Percentiles rank a stretch among this genome's conserved stretches.
phyloP scores from a whole-genome alignment of 2,329 filamentous ascomycete species.

The Colletotrichum navitas region DNA sequence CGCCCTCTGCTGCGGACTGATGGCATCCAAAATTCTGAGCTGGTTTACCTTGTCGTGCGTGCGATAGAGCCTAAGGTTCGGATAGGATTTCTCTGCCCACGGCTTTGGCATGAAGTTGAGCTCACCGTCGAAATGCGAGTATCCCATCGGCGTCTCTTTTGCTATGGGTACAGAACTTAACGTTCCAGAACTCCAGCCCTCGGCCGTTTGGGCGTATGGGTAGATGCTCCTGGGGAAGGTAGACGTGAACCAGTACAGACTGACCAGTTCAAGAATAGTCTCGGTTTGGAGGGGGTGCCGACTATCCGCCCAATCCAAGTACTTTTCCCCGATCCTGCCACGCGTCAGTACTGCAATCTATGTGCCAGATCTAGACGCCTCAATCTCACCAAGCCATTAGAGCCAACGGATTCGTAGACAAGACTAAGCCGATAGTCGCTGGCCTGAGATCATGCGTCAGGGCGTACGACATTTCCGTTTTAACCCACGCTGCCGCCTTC shows the following conservation, averaged over 20 bases:
- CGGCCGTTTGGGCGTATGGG: slow-evolving; percentile 55
- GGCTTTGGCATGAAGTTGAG: slow-evolving; percentile 53
- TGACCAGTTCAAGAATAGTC: slow-evolving; percentile 62
- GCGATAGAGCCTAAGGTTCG: slow-evolving; percentile 41
- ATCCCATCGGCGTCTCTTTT: slow-evolving; percentile 59
- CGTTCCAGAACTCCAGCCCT: background rate
- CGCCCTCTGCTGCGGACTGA: too few relatives aligned
- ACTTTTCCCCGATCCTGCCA: slow-evolving; percentile 67
- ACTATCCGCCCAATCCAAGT: slow-evolving; percentile 64
- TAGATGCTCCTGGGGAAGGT: slow-evolving; percentile 62
- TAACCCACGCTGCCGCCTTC: slow-evolving; percentile 54
- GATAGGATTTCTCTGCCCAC: slow-evolving; percentile 47
- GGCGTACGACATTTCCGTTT: slow-evolving; percentile 62
- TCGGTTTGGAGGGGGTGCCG: slow-evolving; percentile 52
- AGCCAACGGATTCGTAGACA: slow-evolving; percentile 66
- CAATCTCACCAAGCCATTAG: slow-evolving; percentile 63
- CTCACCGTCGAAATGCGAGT: slow-evolving; percentile 59
- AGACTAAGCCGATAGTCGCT: slow-evolving; percentile 66
- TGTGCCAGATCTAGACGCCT: background rate
- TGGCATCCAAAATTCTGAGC: rapidly evolving
- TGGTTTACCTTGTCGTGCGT: slow-evolving; percentile 21
- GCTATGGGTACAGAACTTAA: slow-evolving; percentile 46
- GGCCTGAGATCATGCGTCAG: slow-evolving; percentile 66
- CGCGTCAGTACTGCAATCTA: background rate
- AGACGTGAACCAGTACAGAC: slow-evolving; percentile 68